These are phyloP conservation scores for Fraxinus floribunda DNA, from an alignment of 305 asterid genomes.

Conservation along the genomic window DNA sequence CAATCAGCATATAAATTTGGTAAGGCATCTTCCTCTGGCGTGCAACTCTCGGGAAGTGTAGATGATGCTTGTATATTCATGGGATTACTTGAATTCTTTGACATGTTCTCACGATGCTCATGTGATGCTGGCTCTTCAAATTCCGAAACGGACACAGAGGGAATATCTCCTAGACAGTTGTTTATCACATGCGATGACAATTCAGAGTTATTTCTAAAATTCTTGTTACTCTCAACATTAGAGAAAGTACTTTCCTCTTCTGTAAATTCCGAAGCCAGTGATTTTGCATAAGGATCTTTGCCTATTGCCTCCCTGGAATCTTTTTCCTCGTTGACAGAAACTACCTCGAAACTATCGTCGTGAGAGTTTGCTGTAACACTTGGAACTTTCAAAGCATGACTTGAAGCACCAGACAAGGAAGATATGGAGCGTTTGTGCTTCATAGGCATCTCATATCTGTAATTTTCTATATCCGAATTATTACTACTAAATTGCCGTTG, in stretches of 20 bases:
- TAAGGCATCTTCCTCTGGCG: conserved; percentile 43
- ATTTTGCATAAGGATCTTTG: conserved; percentile 37
- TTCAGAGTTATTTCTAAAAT: conserved; percentile 38
- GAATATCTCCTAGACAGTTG: conserved; percentile 35
- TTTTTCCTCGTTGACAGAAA: conserved; percentile 37
- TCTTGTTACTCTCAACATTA: conserved; percentile 46
- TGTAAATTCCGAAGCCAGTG: conserved; percentile 41
- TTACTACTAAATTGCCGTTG: conserved; percentile 67
- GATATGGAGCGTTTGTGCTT: conserved; percentile 69
- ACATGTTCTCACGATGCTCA: conserved; percentile 37
- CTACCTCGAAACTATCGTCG: conserved; percentile 47
- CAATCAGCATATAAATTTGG: conserved; percentile 33
- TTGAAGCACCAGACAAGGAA: conserved; percentile 73
- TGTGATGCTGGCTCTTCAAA: conserved; percentile 47
- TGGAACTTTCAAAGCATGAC: conserved; percentile 47
- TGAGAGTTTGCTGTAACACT: conserved; percentile 46
- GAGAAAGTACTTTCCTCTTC: conserved; percentile 48
- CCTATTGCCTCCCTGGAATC: conserved; percentile 29
- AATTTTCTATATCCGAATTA: conserved; percentile 61
- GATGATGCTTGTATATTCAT: conserved; percentile 36
- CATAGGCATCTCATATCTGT: conserved; percentile 44
- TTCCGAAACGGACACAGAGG: conserved; percentile 31
- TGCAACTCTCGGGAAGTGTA: conserved; percentile 34
- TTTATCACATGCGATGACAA: conserved; percentile 29
- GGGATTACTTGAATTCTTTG: conserved; percentile 30